phyloP scores from a whole-genome alignment of 164 flowering plant genomes.

The Tetracentron sinense region DNA sequence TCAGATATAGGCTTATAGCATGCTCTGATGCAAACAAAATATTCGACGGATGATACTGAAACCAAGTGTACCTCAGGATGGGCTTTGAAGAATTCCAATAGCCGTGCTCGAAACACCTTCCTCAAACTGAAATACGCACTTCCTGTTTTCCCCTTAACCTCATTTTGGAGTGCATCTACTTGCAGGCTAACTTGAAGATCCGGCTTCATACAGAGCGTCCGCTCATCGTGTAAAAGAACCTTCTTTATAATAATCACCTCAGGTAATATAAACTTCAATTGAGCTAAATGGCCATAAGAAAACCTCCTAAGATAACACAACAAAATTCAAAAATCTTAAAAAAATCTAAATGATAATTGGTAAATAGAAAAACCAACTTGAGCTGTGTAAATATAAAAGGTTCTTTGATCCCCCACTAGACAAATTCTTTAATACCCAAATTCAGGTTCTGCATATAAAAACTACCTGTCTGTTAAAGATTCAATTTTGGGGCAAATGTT shows the following conservation, averaged over 20 bases:
- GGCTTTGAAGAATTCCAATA: slow-evolving; percentile 43
- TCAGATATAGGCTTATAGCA: neutral
- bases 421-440: neutral
- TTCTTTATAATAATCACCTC: slow-evolving; percentile 61
- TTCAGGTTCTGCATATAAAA: neutral
- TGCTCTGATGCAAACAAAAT: neutral
- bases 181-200: slow-evolving; percentile 55
- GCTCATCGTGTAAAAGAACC: slow-evolving; percentile 50
- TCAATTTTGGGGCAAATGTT: slow-evolving; percentile 49
- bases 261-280: slow-evolving; percentile 67
- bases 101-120: slow-evolving; percentile 46
- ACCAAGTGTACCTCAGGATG: slow-evolving; percentile 64
- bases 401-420: too few relatives aligned
- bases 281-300: slow-evolving; percentile 64
- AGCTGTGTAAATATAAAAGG: neutral
- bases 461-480: slow-evolving; percentile 73
- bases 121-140: slow-evolving; percentile 35
- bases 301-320: slow-evolving; percentile 57
- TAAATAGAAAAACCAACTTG: neutral
- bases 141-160: slow-evolving; percentile 24
- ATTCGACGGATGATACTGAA: neutral
- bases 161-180: slow-evolving; percentile 29
- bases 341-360: neutral
- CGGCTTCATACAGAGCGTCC: slow-evolving; percentile 66
- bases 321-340: slow-evolving; percentile 7